Percentiles rank a stretch among this genome's conserved stretches.
These are phyloP conservation scores for Phytophthora palmivora DNA, from an alignment of 352 stramenopile species.

Conservation along the genomic window DNA sequence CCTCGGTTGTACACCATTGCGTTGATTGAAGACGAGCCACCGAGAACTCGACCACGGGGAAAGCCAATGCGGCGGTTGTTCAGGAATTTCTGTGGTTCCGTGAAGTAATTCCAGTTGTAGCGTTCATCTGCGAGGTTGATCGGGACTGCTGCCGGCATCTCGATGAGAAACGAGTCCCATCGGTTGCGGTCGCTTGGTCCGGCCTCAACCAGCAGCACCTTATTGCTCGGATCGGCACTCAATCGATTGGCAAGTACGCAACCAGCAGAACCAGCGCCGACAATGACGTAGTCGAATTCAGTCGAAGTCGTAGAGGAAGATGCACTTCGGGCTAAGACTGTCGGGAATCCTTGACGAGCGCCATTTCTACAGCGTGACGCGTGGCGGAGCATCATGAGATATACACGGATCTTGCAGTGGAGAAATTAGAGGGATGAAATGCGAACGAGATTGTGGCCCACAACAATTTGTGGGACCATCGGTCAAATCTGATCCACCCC, in stretches of 20 bases:
- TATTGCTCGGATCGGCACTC: constrained; percentile 73
- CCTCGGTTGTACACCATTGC: constrained; percentile 91
- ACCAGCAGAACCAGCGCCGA: constrained; percentile 87
- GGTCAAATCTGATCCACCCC: too few relatives aligned
- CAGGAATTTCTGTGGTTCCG: constrained; percentile 77
- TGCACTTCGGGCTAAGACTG: constrained; percentile 25
- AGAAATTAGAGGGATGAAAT: too few relatives aligned
- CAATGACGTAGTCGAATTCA: constrained; percentile 91
- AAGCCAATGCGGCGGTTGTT: constrained; percentile 77
- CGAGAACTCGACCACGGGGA: constrained; percentile 82
- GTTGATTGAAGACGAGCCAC: constrained; percentile 87
- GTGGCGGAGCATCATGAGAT: constrained; percentile 16
- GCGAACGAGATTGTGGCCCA: too few relatives aligned
- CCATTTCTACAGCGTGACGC: background rate
- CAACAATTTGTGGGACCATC: too few relatives aligned
- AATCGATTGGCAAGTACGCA: constrained; percentile 91
- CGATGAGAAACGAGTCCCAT: constrained; percentile 88
- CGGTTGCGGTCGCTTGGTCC: constrained; percentile 76
- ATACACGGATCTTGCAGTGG: too few relatives aligned
- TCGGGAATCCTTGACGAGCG: background rate
- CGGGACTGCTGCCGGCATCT: constrained; percentile 84
- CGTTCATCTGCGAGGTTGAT: constrained; percentile 56
- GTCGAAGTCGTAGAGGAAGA: constrained; percentile 22
- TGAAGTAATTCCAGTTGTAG: constrained; percentile 78
- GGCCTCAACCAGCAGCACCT: constrained; percentile 90